Base-by-base conservation (phyloP, 208 protist species). In the Angomonas deanei region DNA sequence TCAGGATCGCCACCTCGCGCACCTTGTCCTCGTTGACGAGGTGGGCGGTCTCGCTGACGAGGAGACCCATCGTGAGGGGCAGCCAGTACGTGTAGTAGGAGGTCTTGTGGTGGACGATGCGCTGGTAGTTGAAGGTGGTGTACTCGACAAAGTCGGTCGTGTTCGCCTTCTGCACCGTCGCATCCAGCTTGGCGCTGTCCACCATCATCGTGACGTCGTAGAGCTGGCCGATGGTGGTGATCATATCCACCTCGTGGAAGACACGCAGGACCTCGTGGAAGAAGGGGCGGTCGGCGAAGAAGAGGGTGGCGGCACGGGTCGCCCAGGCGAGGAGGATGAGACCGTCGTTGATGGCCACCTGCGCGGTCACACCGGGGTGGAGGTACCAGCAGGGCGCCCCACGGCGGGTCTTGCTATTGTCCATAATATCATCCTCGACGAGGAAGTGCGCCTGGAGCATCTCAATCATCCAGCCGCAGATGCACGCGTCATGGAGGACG, bases 341-440 rank as follows among this genome's bases (percentile, higher is more conserved):
- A 6, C 88, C 87, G 74, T 99, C 98, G 70, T 99, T 99, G 64
- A 98, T 94, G 13, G 97, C 97, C 42, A 93, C 79, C 77, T 94
- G 88, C 24, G 80, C 58, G 11, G 93, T 96, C 32, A 99, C 96
- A 17, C 90, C 83, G 11, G 78, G 77, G 61, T 80, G 75, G 28
- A 86, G 64, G 67, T 98, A 98, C 97, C 97, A 99, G 78, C 94
- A 98, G 33, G 90, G 91, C 69, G 98, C 86, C 24, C 96, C 97
- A 46, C 97, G 84, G 53, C 97, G 86, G n/a, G 92, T 97, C 21
- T 85, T 76, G 56, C 92, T 97, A 48, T 81, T 63, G 74, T 99
- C 97, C 97, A 99, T 98, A 60, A 99, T 93, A 70, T 99, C 97
- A 74, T 99, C 97, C 61, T 97, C 92, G 13, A 99, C 92, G 17